phyloP scores from a whole-genome alignment of 306 rosid genomes.

The Dryas drummondii region DNA sequence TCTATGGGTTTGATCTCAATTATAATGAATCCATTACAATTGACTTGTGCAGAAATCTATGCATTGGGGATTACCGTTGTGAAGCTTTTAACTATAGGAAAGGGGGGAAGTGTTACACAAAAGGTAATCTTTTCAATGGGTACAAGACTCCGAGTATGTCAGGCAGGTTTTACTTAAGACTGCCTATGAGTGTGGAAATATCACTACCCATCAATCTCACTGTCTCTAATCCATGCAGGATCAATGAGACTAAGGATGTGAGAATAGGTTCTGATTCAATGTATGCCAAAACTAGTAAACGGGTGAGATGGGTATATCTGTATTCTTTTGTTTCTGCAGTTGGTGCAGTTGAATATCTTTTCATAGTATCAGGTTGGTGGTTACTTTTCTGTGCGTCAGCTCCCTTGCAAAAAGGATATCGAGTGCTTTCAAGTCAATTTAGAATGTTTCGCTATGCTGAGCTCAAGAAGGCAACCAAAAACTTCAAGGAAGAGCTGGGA shows the following conservation, averaged over 20 bases:
- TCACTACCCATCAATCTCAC: background rate
- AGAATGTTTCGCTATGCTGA: conserved; percentile 38
- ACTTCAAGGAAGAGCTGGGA: conserved; percentile 46
- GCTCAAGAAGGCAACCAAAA: conserved; percentile 43
- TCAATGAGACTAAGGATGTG: background rate
- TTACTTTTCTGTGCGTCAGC: conserved; percentile 19
- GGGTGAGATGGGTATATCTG: conserved; percentile 10
- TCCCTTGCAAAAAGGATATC: background rate
- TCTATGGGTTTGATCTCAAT: conserved; percentile 38
- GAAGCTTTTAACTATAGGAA: conserved; percentile 34
- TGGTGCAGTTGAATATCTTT: background rate
- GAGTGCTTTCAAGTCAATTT: conserved; percentile 2
- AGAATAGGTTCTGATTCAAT: background rate
- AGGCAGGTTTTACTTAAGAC: conserved; percentile 30
- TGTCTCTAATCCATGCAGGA: background rate
- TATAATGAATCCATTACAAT: conserved; percentile 1
- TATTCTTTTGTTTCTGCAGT: conserved; percentile 4
- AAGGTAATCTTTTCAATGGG: conserved; percentile 33
- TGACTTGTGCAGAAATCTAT: conserved; percentile 25
- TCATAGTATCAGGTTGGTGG: conserved; percentile 11
- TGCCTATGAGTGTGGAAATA: conserved; percentile 21
- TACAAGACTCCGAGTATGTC: conserved; percentile 16
- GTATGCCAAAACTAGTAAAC: background rate
- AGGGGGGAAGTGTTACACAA: conserved; percentile 26
- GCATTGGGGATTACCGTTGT: conserved; percentile 34